Conservation (phyloP, 2,329 filamentous ascomycete genomes). For the Colletotrichum shisoi region DNA sequence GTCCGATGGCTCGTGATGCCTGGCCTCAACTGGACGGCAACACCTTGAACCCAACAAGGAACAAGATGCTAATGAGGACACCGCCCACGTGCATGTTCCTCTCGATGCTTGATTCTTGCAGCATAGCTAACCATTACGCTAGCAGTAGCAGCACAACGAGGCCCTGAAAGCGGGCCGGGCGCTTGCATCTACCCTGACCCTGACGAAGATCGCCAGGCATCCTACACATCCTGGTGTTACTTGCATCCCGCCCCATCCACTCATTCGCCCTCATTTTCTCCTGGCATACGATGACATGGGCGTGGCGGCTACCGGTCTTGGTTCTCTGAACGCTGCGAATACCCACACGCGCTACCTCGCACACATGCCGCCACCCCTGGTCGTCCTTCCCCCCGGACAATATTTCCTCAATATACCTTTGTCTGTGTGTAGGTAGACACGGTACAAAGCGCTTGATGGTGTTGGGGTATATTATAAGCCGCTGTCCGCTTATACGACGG, state of each 20-base stretch:
- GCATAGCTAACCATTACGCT: slow-evolving; percentile 2
- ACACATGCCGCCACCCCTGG: slow-evolving; percentile 26
- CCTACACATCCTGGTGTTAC: slow-evolving; percentile 23
- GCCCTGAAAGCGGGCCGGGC: slow-evolving; percentile 33
- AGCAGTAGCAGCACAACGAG: slow-evolving; percentile 9
- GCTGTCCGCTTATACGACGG: slow-evolving; percentile 22
- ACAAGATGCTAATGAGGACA: not conserved
- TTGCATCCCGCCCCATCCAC: slow-evolving; percentile 31
- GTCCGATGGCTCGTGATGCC: not conserved
- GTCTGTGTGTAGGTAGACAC: not conserved
- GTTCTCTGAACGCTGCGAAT: slow-evolving; percentile 25
- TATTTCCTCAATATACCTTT: slow-evolving; percentile 4
- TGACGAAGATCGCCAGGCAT: slow-evolving; percentile 32
- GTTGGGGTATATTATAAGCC: slow-evolving; percentile 34
- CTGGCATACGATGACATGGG: slow-evolving; percentile 29
- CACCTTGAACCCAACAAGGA: not conserved
- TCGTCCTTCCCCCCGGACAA: slow-evolving; percentile 16
- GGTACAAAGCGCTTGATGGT: not conserved
- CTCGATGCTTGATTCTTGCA: not conserved
- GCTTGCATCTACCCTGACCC: slow-evolving; percentile 37
- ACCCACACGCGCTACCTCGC: slow-evolving; percentile 31
- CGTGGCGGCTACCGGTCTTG: slow-evolving; percentile 37
- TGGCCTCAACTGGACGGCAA: not conserved
- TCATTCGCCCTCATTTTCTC: slow-evolving; percentile 27
- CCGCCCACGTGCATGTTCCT: not conserved